Evolutionary conservation across 768 basidiomycete species (phyloP).

Genomic region (Boletus subparvulus): DNA sequence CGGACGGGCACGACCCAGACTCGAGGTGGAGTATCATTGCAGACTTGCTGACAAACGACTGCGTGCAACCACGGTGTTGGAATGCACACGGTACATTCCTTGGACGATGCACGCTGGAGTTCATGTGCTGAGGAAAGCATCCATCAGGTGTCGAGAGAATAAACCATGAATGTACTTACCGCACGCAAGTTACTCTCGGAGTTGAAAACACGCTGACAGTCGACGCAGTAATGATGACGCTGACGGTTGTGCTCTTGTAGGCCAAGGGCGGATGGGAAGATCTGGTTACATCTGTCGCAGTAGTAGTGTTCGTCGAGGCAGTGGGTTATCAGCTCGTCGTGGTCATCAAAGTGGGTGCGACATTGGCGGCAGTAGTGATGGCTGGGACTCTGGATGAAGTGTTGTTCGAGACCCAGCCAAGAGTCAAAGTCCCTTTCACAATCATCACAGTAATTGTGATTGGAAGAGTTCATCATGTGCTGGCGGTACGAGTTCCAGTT

Average conservation of each 20-base stretch:
- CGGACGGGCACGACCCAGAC: slow-evolving; percentile 53
- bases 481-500: slow-evolving; percentile 29
- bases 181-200: slow-evolving; percentile 16
- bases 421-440: slow-evolving; percentile 50
- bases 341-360: slow-evolving; percentile 39
- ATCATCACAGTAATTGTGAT: slow-evolving; percentile 45
- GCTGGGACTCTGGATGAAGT: slow-evolving; percentile 48
- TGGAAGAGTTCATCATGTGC: slow-evolving; percentile 36
- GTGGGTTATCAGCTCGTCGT: slow-evolving; percentile 40
- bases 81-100: slow-evolving; percentile 39
- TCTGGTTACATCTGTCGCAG: slow-evolving; percentile 41
- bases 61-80: slow-evolving; percentile 39
- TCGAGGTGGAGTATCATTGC: slow-evolving; percentile 66
- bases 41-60: slow-evolving; percentile 49
- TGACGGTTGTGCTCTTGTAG: slow-evolving; percentile 52
- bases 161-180: slow-evolving; percentile 4
- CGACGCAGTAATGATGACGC: slow-evolving; percentile 41
- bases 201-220: slow-evolving; percentile 45
- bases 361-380: slow-evolving; percentile 59
- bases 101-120: slow-evolving; percentile 50
- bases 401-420: slow-evolving; percentile 41
- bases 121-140: slow-evolving; percentile 42
- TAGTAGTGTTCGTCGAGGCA: slow-evolving; percentile 39
- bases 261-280: slow-evolving; percentile 41
- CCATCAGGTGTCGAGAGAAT: background rate